A percentile compares a stretch with the other conserved stretches of the same genome.
Conservation (phyloP, 1,139 yeast genomes). For the Debaryomyces sp. region DNA sequence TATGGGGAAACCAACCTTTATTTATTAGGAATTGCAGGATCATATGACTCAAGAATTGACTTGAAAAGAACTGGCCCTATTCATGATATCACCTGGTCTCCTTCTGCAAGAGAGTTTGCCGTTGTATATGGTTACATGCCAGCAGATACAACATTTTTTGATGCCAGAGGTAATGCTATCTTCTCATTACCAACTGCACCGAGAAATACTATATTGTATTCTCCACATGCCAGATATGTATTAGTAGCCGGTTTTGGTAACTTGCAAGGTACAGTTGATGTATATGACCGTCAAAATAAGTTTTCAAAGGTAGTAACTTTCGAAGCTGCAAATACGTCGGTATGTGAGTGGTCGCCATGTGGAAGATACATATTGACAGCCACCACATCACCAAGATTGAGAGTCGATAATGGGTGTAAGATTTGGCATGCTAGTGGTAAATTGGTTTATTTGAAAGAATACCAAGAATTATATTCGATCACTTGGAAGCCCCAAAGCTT, state of each 20-base stretch:
- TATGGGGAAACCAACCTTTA: constrained; percentile 96
- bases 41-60: constrained; percentile 85
- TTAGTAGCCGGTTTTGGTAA: constrained; percentile 98
- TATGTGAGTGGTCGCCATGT: constrained; percentile 98
- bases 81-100: constrained; percentile 97
- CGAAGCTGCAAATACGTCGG: constrained; percentile 92
- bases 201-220: constrained; percentile 85
- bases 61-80: constrained; percentile 94
- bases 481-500: constrained; percentile 86
- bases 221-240: constrained; percentile 92
- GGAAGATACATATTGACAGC: constrained; percentile 93
- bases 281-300: constrained; percentile 89
- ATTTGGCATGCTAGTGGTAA: constrained; percentile 93
- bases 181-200: constrained; percentile 86
- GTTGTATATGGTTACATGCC: constrained; percentile 99
- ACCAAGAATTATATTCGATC: constrained; percentile 75
- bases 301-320: constrained; percentile 78
- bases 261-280: constrained; percentile 94
- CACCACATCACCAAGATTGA: constrained; percentile 92
- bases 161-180: constrained; percentile 87
- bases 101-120: constrained; percentile 94
- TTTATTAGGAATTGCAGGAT: constrained; percentile 87
- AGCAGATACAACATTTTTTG: constrained; percentile 91
- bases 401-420: constrained; percentile 95
- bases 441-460: constrained; percentile 76